Percentiles rank a stretch among this genome's conserved stretches.
Evolutionary conservation across 331 rosid genomes (phyloP).

Genomic region (Spiraea crenata): DNA sequence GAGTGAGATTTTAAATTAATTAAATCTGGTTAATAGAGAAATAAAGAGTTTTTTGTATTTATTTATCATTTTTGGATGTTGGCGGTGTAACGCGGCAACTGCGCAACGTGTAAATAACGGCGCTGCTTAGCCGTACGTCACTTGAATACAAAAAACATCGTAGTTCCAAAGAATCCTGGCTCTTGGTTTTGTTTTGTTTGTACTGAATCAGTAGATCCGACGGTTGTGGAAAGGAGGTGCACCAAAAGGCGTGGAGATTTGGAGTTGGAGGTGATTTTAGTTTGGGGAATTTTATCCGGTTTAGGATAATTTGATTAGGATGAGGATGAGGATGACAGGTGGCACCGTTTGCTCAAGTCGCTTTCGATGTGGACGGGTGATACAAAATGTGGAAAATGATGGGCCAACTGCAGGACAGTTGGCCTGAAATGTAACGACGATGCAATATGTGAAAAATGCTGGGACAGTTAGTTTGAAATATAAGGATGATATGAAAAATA

Average conservation of each 20-base stretch:
- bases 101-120: constrained; percentile 31
- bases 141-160: not conserved
- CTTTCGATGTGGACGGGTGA: constrained; percentile 24
- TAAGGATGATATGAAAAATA: no score
- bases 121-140: constrained; percentile 8
- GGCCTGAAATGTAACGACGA: not conserved
- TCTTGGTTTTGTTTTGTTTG: not conserved
- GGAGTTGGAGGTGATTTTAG: not conserved
- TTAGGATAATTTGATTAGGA: not conserved
- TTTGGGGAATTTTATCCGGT: not conserved
- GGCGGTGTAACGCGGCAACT: constrained; percentile 45
- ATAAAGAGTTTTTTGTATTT: no score
- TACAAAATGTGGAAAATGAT: not conserved
- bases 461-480: no score
- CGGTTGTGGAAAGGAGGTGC: not conserved
- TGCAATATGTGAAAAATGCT: no score
- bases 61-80: not conserved
- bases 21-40: not conserved
- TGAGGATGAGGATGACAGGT: constrained; percentile 10
- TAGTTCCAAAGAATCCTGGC: not conserved
- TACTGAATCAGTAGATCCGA: not conserved
- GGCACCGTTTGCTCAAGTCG: constrained; percentile 4
- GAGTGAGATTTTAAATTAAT: not conserved
- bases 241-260: not conserved
- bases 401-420: not conserved